A percentile compares a stretch with the other conserved stretches of the same genome.
Conservation (phyloP, 2,329 filamentous ascomycete genomes). For the Calonectria hawksworthii region DNA sequence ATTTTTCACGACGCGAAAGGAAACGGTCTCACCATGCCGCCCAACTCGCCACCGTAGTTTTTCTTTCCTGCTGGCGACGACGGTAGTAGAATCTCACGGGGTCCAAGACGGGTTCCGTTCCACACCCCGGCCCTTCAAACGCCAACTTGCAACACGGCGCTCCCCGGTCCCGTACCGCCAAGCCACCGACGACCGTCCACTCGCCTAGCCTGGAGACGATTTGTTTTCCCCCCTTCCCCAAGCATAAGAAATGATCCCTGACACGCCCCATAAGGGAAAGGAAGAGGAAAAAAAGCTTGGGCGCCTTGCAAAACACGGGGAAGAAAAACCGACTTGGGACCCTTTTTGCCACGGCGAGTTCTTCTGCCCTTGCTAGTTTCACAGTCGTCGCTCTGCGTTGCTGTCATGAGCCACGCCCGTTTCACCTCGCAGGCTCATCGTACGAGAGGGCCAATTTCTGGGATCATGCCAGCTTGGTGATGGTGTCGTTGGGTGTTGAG, state of each 20-base stretch:
- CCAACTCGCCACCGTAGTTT: neutral
- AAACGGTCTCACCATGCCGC: neutral
- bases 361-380: constrained; percentile 15
- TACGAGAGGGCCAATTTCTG: constrained; percentile 37
- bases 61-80: neutral
- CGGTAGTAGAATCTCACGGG: constrained; percentile 1
- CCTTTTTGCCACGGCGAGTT: neutral
- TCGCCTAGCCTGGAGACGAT: neutral
- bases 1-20: neutral
- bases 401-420: constrained; percentile 19
- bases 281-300: neutral
- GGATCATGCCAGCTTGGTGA: constrained; percentile 25
- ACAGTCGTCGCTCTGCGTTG: neutral
- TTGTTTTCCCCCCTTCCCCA: neutral
- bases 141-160: constrained; percentile 21
- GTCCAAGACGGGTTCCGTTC: constrained; percentile 18
- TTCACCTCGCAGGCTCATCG: constrained; percentile 33
- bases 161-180: neutral
- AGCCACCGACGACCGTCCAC: neutral
- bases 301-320: neutral
- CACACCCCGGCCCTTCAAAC: constrained; percentile 25
- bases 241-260: neutral
- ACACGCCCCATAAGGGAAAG: neutral
- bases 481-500: constrained; percentile 5
- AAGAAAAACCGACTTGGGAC: neutral